phyloP scores from a whole-genome alignment of 1,139 yeast genomes.

The Diutina scorzettiae region DNA sequence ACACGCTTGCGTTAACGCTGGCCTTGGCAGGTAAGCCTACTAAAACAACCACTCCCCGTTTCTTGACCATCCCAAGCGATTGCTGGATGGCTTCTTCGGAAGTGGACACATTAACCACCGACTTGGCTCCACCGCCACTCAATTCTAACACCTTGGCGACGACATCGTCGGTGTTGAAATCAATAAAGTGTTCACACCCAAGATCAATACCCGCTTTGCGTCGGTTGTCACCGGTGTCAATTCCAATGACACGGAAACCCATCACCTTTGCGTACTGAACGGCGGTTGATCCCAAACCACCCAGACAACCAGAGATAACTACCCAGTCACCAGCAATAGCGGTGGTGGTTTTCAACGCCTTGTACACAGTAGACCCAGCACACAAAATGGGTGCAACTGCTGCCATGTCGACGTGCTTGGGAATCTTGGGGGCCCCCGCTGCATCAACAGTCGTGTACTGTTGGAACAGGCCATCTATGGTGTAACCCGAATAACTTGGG shows the following conservation, averaged over 20 bases:
- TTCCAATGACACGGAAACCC: conserved; percentile 68
- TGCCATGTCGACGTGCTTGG: conserved; percentile 60
- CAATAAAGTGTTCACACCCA: conserved; percentile 65
- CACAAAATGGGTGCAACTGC: conserved; percentile 67
- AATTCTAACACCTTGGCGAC: conserved; percentile 42
- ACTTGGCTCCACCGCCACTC: conserved; percentile 77
- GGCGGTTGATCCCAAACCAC: conserved; percentile 76
- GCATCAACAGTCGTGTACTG: conserved; percentile 82
- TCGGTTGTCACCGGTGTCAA: conserved; percentile 65
- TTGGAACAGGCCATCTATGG: conserved; percentile 77
- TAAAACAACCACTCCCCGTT: conserved; percentile 66
- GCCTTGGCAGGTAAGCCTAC: conserved; percentile 77
- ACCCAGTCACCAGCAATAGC: conserved; percentile 69
- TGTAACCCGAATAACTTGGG: conserved; percentile 67
- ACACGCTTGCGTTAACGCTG: conserved; percentile 46
- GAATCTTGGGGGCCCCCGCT: conserved; percentile 70
- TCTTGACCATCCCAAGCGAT: conserved; percentile 58
- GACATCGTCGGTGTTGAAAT: conserved; percentile 47
- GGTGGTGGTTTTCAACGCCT: conserved; percentile 63
- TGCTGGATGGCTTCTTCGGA: conserved; percentile 61
- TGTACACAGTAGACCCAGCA: conserved; percentile 80
- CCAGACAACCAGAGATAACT: conserved; percentile 73
- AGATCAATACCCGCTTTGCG: conserved; percentile 37
- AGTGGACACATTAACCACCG: conserved; percentile 69
- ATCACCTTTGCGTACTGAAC: conserved; percentile 73